Base-by-base conservation (phyloP, 805 yeast genomes). In the Candida ficus region DNA sequence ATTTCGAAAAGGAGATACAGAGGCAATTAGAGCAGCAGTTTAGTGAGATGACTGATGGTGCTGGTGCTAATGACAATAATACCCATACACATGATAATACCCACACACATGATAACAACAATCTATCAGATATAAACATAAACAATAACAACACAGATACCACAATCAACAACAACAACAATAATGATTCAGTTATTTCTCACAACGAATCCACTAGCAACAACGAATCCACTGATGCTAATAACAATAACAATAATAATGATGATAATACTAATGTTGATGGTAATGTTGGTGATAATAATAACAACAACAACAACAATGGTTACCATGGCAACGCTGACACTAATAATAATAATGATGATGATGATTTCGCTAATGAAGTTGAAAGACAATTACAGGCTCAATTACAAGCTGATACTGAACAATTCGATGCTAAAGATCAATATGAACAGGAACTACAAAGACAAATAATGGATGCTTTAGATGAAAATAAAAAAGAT, bases 1-100 rank as follows among this genome's bases (percentile, higher is more conserved):
- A 51, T 13, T 50, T 55, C 22, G 55, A 53, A 32, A 30, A 28
- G 17, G 56, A 55, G 43, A 44, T 52, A n/a, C 54, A 53, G 32
- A 41, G 58, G 39, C 53, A 51, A 26, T 14, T 52, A 12, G 53
- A 50, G 29, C 47, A 51, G 18, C 55, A 53, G 26, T 47, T 48
- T 18, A 48, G 35, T 18, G 29, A 39, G 13, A 23, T 18, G 12
- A 18, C 16, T 8, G 32, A 16, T 18, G 18, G 4, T 13, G 45
- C 29, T 28, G 43, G 40, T 29, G 35, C 27, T 13, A 31, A 33
- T 20, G 40, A 33, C 28, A 20, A 31, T 11, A 32, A 38, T 27
- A 18, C 26, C 36, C 34, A 37, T 25, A 45, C 38, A 17, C 54
- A 50, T n/a, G 56, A 49, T 23, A 55, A 50, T 28, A 54, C 52